Evolutionary conservation across 116 monocot genomes (phyloP), one percentile per base, ranked within the genome.

Genomic region (Thalassia testudinum): DNA sequence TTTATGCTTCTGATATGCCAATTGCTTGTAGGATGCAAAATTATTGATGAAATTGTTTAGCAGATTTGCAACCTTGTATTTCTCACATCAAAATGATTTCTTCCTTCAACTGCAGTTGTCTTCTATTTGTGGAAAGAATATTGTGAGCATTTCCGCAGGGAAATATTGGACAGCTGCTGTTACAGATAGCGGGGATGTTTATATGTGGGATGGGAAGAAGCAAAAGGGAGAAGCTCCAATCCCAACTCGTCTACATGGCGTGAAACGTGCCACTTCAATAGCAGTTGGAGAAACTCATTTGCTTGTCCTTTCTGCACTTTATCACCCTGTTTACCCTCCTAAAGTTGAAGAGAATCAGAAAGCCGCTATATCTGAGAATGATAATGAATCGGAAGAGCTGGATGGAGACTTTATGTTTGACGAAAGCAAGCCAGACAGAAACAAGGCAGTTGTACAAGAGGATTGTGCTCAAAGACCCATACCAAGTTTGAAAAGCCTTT

Each of bases 251-350:
- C 64, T 99, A 42, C 77, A 90, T 65, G 99, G 99, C 48, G 51
- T 86, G 43, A 99, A 90, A 55, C 76, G 60, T 58, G 86, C 75
- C 37, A 80, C 78, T 42, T 99, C 99, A 60, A 80, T 85, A 23
- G 82, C 82, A 63, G 90, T 90, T 47, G 99, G 99, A 52, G 99
- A 99, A 73, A 99, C 90, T 54, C 99, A 99, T 62, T 45, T 90
- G 67, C 73, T 99, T 15, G 69, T 68, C 10, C 55, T 86, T 16
- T 90, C 73, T 71, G 50, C 75, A 48, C 77, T 90, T 71, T 90
- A 90, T 70, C 79, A 90, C 60, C 90, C 99, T 30, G 49, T 20
- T 29, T 77, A 73, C 65, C 58, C 62, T 26, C 52, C 56, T 24
- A 76, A 65, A 34, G 44, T 34, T 10, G 63, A 58, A 34, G 40